These are phyloP conservation scores for Porodaedalea pini DNA, from an alignment of 1,284 basidiomycete species.

Conservation along the genomic window DNA sequence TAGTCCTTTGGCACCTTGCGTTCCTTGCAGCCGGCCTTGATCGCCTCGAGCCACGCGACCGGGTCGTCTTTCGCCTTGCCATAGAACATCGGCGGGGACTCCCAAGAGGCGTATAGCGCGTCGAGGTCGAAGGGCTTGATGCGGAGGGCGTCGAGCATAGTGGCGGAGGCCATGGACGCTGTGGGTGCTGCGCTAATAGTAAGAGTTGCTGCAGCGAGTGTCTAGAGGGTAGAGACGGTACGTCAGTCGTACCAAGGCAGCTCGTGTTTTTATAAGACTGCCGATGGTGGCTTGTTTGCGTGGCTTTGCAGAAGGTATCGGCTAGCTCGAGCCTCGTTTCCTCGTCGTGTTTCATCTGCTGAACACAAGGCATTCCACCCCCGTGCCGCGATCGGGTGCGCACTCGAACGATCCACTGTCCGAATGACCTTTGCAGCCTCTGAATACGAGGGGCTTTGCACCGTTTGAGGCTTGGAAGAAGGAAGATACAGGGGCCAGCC, in stretches of 20 bases:
- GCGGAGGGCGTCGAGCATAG: slow-evolving; percentile 69
- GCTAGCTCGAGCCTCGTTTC: slow-evolving; percentile 6
- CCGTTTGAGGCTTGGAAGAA: neutral
- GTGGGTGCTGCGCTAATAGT: neutral
- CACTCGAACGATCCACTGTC: too few relatives aligned
- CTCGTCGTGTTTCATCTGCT: slow-evolving; percentile 4
- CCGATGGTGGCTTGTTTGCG: too few relatives aligned
- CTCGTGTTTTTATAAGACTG: neutral
- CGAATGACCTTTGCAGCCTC: neutral
- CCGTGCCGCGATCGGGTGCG: neutral
- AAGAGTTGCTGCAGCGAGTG: neutral
- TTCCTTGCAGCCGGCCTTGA: slow-evolving; percentile 63
- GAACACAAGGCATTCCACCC: neutral
- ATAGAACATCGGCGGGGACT: slow-evolving; percentile 56
- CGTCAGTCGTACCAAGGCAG: neutral
- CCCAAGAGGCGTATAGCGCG: slow-evolving; percentile 59
- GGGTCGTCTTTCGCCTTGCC: slow-evolving; percentile 66
- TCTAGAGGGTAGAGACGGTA: neutral
- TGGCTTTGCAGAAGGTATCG: too few relatives aligned
- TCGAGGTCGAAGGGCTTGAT: slow-evolving; percentile 69
- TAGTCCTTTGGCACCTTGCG: slow-evolving; percentile 69
- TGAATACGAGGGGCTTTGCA: too few relatives aligned
- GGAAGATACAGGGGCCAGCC: neutral
- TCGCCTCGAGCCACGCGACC: slow-evolving; percentile 61
- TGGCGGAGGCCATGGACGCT: neutral